Conservation (phyloP, 345 rosid species). For the Cochlearia excelsa region DNA sequence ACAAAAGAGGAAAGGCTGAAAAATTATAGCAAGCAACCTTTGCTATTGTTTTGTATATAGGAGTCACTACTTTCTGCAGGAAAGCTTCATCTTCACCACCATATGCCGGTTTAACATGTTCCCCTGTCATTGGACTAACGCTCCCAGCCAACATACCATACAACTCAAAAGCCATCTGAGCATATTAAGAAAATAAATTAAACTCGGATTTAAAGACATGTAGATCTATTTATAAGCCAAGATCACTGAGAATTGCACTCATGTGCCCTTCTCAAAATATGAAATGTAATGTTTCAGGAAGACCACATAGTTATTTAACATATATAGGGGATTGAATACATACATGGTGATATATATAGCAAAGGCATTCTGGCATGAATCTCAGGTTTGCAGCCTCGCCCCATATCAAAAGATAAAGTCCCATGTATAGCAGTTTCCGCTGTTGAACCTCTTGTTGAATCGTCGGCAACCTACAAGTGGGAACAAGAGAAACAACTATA, state of each 20-base stretch:
- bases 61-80: slow-evolving; percentile 62
- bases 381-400: slow-evolving; percentile 96
- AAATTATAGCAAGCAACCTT: slow-evolving; percentile 38
- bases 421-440: slow-evolving; percentile 85
- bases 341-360: slow-evolving; percentile 92
- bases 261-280: background rate
- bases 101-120: slow-evolving; percentile 60
- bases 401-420: slow-evolving; percentile 86
- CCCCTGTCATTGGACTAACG: slow-evolving; percentile 62
- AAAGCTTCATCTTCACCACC: slow-evolving; percentile 69
- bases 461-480: slow-evolving; percentile 63
- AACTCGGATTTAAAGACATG: slow-evolving; percentile 28
- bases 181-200: slow-evolving; percentile 25
- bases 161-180: slow-evolving; percentile 41
- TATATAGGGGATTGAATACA: slow-evolving; percentile 18
- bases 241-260: background rate
- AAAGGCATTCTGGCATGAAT: slow-evolving; percentile 94
- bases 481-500: slow-evolving; percentile 3
- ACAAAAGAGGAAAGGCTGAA: slow-evolving; percentile 13
- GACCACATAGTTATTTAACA: background rate
- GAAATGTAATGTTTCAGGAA: background rate
- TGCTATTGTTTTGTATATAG: slow-evolving; percentile 53
- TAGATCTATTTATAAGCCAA: background rate
- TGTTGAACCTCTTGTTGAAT: slow-evolving; percentile 94
- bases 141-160: slow-evolving; percentile 71